phyloP scores from a whole-genome alignment of 495 filamentous ascomycete genomes.

The Clavariopsis aquatica region DNA sequence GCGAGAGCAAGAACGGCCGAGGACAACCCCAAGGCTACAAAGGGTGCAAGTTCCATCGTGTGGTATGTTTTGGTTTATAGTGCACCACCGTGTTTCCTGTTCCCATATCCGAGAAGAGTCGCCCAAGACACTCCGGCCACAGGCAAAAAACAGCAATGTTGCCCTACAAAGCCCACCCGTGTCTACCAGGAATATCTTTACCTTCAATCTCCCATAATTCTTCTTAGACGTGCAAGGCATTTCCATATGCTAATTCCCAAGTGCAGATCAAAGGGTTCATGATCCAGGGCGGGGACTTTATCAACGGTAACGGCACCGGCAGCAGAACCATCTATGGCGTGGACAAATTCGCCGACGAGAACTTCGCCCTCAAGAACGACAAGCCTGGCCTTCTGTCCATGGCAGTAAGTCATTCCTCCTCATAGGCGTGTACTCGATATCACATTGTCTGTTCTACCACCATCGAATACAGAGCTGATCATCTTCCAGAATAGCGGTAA shows the following conservation, averaged over 20 bases:
- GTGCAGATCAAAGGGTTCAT: conserved; percentile 91
- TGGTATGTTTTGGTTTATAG: conserved; percentile 60
- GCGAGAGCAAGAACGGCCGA: conserved; percentile 77
- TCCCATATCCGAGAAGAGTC: no score
- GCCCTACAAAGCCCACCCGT: no score
- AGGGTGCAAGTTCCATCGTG: conserved; percentile 88
- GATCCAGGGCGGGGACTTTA: conserved; percentile 95
- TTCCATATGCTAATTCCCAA: conserved; percentile 2
- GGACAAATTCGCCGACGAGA: conserved; percentile 76
- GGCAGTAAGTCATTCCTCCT: conserved; percentile 67
- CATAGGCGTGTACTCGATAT: no score
- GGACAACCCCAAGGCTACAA: conserved; percentile 83
- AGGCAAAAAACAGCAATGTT: no score
- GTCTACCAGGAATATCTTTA: no score
- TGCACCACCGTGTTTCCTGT: not conserved
- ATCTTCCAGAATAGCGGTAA: conserved; percentile 75
- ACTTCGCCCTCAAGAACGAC: conserved; percentile 79
- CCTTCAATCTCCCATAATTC: no score
- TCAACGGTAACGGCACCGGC: conserved; percentile 91
- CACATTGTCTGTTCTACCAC: no score
- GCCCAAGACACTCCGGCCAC: no score
- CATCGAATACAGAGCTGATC: not conserved
- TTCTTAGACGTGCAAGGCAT: not conserved
- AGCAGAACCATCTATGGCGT: conserved; percentile 46
- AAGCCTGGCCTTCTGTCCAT: conserved; percentile 80